Evolutionary conservation across 495 filamentous ascomycete genomes (phyloP).

Genomic region (Hypoxylon trugodes): DNA sequence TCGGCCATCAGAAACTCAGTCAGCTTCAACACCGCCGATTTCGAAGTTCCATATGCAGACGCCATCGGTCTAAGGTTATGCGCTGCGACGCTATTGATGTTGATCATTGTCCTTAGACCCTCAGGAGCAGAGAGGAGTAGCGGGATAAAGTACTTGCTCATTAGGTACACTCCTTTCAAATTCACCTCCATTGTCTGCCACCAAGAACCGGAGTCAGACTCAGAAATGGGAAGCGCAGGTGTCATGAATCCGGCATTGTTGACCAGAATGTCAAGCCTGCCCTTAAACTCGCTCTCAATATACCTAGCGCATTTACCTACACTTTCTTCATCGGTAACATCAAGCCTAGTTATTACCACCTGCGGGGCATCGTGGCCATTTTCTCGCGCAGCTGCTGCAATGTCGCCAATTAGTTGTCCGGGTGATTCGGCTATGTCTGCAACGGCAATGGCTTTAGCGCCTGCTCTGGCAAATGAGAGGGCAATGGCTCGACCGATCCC

Average conservation of each 20-base stretch:
- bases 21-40: conserved; percentile 47
- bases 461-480: conserved; percentile 48
- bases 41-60: conserved; percentile 47
- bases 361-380: conserved; percentile 42
- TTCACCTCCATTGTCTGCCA: conserved; percentile 48
- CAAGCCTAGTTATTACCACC: conserved; percentile 44
- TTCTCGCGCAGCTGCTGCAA: conserved; percentile 36
- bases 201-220: conserved; percentile 40
- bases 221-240: conserved; percentile 24
- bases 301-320: conserved; percentile 33
- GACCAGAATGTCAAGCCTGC: conserved; percentile 44
- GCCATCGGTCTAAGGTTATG: conserved; percentile 26
- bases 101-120: conserved; percentile 26
- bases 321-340: conserved; percentile 38
- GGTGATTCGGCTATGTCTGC: conserved; percentile 45
- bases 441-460: conserved; percentile 43
- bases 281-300: conserved; percentile 27
- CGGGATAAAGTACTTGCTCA: conserved; percentile 46
- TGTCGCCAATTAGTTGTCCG: conserved; percentile 32
- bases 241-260: conserved; percentile 48
- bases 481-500: conserved; percentile 59
- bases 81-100: conserved; percentile 44
- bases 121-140: conserved; percentile 39
- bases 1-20: conserved; percentile 46
- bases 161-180: conserved; percentile 48